Evolutionary conservation across 176 grass and related monocot genomes (phyloP), one percentile per base, ranked within the genome.

Genomic region (Tillandsia leiboldiana): DNA sequence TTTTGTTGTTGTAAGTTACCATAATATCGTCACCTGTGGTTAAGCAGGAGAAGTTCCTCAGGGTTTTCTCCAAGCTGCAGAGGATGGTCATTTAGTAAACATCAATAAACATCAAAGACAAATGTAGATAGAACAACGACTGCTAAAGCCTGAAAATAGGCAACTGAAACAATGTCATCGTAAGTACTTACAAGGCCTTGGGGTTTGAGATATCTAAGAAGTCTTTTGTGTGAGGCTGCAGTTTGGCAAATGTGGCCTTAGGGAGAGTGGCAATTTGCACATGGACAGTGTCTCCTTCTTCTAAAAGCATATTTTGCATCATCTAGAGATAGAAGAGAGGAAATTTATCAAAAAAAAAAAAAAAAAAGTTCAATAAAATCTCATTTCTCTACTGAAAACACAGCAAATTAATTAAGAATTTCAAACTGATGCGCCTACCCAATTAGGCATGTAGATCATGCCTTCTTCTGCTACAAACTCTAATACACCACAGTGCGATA

Each of bases 281-380:
- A 78, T 17, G 79, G 11, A 97, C 79, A 67, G 47, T 66, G 12
- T 90, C 86, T 79, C 94, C 89, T 66, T 90, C 94, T 90, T 87
- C 54, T 73, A 99, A 85, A 78, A 99, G 86, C 87, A 99, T 87
- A 88, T 99, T 99, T 87, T 93, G 86, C 89, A 99, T 99, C 94
- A 93, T 90, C 94, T 99, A 77, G 11, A 75, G 22, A 63, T 51
- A 75, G 61, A 82, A 63, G 51, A 66, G 27, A 59, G 12, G n/a
- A 71, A 28, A 73, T 10, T 65, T 61, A n/a, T 77, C 63, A 26
- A 20, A 65, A 51, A 13, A 20, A 20, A 76, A 9, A 70, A 76
- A 9, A 70, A 27, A 12, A n/a, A 5, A 20, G 20, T 27, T 42
- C 11, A 51, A 27, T 24, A 23, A 14, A 10, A 23, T 47, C 4